Percentiles rank a stretch among this genome's conserved stretches.
Evolutionary conservation across 768 basidiomycete species (phyloP).

Genomic region (Psilocybe subaeruginosa): DNA sequence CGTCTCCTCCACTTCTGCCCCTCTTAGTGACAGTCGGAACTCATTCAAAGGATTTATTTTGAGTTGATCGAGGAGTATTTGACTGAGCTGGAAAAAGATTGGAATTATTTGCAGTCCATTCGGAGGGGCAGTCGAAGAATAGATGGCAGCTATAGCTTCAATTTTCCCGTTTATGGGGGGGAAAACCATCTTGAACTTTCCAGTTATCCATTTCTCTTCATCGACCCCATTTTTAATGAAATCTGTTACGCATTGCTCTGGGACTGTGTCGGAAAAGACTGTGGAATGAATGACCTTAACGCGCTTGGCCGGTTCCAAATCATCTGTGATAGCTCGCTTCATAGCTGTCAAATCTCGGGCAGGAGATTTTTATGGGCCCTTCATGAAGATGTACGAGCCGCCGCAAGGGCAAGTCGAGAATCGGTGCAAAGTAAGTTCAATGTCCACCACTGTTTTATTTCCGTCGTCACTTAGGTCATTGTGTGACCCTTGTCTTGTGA

Average conservation of each 20-base stretch:
- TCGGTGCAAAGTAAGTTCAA: too few relatives aligned
- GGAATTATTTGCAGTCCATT: constrained; percentile 10
- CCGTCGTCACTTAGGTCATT: too few relatives aligned
- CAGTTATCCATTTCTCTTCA: constrained; percentile 20
- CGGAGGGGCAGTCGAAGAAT: not conserved
- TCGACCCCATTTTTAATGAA: constrained; percentile 20
- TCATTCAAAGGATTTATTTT: constrained; percentile 43
- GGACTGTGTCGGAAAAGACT: constrained; percentile 1
- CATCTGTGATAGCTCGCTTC: not conserved
- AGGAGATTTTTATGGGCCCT: too few relatives aligned
- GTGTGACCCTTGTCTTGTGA: not conserved
- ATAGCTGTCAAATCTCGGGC: not conserved
- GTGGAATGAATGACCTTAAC: not conserved
- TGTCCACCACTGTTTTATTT: not conserved
- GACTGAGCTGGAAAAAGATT: constrained; percentile 23
- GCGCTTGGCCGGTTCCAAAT: not conserved
- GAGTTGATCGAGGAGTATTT: constrained; percentile 36
- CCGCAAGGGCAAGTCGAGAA: too few relatives aligned
- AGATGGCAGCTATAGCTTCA: constrained; percentile 14
- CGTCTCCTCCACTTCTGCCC: constrained; percentile 36
- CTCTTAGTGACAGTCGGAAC: constrained; percentile 51
- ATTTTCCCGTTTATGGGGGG: constrained; percentile 1
- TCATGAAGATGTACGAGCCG: too few relatives aligned
- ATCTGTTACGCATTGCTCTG: constrained; percentile 19
- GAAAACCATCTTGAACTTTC: constrained; percentile 22